These are phyloP conservation scores for Bocquillonia castaneifolia DNA, from an alignment of 441 rosid species.

Conservation along the genomic window DNA sequence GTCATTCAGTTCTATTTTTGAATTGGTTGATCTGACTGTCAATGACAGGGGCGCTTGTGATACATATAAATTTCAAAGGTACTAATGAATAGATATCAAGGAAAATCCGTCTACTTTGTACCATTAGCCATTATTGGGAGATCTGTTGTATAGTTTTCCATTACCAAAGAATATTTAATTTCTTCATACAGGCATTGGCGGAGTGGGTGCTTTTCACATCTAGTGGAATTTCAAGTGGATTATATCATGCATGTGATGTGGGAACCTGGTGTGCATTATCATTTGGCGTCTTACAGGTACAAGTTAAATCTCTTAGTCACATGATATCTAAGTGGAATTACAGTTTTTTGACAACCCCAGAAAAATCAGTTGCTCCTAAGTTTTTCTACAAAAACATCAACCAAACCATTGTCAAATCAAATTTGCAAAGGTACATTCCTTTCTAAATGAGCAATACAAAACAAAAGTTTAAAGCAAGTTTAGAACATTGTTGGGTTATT, in stretches of 20 bases:
- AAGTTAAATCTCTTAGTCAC: neutral
- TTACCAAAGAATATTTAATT: constrained; percentile 12
- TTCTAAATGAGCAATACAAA: neutral
- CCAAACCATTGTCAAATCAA: neutral
- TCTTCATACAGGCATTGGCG: constrained; percentile 66
- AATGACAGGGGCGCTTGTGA: neutral
- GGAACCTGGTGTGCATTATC: constrained; percentile 88
- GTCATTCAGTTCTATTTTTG: neutral
- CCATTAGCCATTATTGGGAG: no score
- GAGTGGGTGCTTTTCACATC: constrained; percentile 94
- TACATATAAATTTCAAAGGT: neutral
- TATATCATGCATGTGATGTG: constrained; percentile 95
- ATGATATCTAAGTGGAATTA: neutral
- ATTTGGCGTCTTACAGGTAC: constrained; percentile 79
- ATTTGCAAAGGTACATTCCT: neutral
- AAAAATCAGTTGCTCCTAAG: neutral
- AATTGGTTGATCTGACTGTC: neutral
- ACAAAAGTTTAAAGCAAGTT: neutral
- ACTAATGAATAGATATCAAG: neutral
- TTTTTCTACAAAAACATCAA: neutral
- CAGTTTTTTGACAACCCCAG: neutral
- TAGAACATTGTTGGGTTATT: neutral
- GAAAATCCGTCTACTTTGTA: neutral
- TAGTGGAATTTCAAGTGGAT: constrained; percentile 88
- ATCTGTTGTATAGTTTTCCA: constrained; percentile 13